Conservation (phyloP, 2,329 filamentous ascomycete species). For the Clonostachys solani region DNA sequence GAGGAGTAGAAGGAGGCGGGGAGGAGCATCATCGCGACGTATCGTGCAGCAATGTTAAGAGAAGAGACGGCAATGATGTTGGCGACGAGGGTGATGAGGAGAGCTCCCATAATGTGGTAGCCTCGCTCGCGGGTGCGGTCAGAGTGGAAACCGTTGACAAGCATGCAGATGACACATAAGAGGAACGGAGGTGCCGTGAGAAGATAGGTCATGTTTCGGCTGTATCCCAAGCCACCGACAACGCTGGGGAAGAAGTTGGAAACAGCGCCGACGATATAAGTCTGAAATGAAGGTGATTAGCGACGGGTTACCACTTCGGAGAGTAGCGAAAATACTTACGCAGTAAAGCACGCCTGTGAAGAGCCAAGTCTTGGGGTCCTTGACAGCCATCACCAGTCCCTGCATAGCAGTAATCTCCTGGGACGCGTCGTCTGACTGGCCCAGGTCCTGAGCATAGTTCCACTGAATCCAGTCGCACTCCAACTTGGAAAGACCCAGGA, state of each 20-base stretch:
- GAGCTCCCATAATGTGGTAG: conserved; percentile 6
- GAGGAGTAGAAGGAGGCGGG: conserved; percentile 5
- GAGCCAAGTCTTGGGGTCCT: conserved; percentile 28
- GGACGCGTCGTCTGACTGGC: conserved; percentile 2
- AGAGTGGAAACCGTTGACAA: conserved; percentile 11
- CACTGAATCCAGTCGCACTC: conserved; percentile 11
- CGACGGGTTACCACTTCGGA: too few species aligned
- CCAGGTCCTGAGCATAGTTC: conserved; percentile 3
- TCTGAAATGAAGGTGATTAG: conserved; percentile 2
- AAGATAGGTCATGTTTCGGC: conserved; percentile 9
- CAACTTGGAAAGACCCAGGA: conserved; percentile 4
- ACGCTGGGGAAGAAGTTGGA: conserved; percentile 15
- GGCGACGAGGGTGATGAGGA: conserved; percentile 10
- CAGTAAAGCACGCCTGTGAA: conserved; percentile 22
- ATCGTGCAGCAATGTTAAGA: conserved; percentile 1
- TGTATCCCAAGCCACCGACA: conserved; percentile 15
- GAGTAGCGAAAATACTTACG: conserved; percentile 2
- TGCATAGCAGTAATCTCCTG: conserved; percentile 7
- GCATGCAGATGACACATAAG: conserved; percentile 9
- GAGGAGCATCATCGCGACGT: conserved; percentile 2
- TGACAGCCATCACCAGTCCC: conserved; percentile 17
- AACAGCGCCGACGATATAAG: conserved; percentile 2
- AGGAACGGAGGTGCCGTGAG: conserved; percentile 13
- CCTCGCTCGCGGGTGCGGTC: conserved; percentile 10
- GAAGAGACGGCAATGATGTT: conserved; percentile 12